phyloP scores from a whole-genome alignment of 257 asterid genomes.

The Ajuga chamaepitys region DNA sequence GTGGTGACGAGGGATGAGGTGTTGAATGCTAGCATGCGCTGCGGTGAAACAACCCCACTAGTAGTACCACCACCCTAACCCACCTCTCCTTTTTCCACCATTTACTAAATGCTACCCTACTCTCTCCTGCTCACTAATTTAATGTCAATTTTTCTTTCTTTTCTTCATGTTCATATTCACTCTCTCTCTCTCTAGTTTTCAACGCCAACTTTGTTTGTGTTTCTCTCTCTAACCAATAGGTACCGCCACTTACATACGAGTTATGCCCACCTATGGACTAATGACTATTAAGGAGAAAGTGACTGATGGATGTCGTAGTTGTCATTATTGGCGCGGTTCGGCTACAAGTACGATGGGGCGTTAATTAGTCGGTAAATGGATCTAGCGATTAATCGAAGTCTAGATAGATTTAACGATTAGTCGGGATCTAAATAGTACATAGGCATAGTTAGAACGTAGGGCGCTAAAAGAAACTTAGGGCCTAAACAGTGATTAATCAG shows the following conservation, averaged over 20 bases:
- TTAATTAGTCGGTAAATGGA: too few species aligned
- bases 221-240: background rate
- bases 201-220: background rate
- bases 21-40: slow-evolving; percentile 35
- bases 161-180: too few species aligned
- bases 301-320: background rate
- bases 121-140: background rate
- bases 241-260: background rate
- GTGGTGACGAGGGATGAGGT: slow-evolving; percentile 17
- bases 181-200: background rate
- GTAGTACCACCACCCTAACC: slow-evolving; percentile 22
- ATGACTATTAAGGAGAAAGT: background rate
- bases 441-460: too few species aligned
- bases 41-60: slow-evolving; percentile 27
- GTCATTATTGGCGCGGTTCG: background rate
- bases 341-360: too few species aligned
- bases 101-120: slow-evolving; percentile 16
- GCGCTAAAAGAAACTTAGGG: too few species aligned
- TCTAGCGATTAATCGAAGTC: too few species aligned
- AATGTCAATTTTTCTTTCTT: too few species aligned
- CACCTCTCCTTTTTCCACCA: slow-evolving; percentile 17
- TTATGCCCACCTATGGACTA: background rate
- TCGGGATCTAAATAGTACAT: too few species aligned
- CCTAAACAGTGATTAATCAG: too few species aligned
- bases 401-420: too few species aligned